A percentile compares a stretch with the other conserved stretches of the same genome.
Evolutionary conservation across 2,329 filamentous ascomycete species (phyloP).

Genomic region (Metarhizium album): DNA sequence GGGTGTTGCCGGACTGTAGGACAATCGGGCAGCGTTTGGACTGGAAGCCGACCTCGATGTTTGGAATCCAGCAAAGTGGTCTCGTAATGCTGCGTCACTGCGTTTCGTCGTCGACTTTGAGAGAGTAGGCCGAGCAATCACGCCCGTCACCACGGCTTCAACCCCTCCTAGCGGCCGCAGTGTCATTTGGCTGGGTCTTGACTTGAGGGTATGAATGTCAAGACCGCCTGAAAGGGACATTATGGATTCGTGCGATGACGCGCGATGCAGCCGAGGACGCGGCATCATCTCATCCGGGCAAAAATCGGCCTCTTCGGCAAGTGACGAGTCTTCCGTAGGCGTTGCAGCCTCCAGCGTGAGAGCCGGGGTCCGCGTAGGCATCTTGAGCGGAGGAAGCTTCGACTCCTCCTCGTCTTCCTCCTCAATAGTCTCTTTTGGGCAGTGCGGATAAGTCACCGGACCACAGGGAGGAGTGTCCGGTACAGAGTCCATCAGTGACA

Average conservation of each 20-base stretch:
- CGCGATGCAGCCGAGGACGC: slow-evolving; percentile 46
- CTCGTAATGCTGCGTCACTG: slow-evolving; percentile 48
- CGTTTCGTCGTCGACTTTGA: slow-evolving; percentile 33
- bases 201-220: slow-evolving; percentile 76
- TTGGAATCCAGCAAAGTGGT: slow-evolving; percentile 35
- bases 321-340: slow-evolving; percentile 24
- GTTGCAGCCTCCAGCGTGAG: slow-evolving; percentile 16
- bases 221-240: slow-evolving; percentile 79
- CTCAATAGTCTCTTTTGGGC: slow-evolving; percentile 21
- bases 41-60: slow-evolving; percentile 21
- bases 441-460: slow-evolving; percentile 11
- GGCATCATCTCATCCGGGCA: slow-evolving; percentile 26
- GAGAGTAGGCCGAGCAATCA: slow-evolving; percentile 49
- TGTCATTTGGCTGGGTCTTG: slow-evolving; percentile 65
- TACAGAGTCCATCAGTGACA: slow-evolving; percentile 22
- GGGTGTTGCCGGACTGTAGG: slow-evolving; percentile 15
- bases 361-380: slow-evolving; percentile 12
- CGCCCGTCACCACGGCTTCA: slow-evolving; percentile 46
- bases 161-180: slow-evolving; percentile 41
- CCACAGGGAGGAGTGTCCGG: slow-evolving; percentile 14
- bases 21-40: slow-evolving; percentile 18
- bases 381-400: slow-evolving; percentile 8
- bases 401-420: slow-evolving; percentile 28
- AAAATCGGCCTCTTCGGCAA: slow-evolving; percentile 15
- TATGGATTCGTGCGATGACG: slow-evolving; percentile 76